Conservation (phyloP, 768 basidiomycete species). For the Mycena haematopus region DNA sequence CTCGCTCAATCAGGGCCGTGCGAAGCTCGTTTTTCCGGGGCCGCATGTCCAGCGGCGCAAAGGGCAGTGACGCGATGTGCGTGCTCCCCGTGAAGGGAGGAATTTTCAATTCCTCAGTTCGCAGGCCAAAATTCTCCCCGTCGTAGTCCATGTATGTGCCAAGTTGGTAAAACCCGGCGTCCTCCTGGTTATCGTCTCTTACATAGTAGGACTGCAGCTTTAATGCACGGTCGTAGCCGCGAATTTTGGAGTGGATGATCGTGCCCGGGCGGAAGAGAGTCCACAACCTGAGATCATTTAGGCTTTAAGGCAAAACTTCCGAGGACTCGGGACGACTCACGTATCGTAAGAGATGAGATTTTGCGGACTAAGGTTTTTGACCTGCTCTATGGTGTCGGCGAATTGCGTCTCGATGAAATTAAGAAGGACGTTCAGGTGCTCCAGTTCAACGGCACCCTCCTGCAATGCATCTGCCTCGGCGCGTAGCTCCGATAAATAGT, state of each 20-base stretch:
- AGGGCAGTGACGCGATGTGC: slow-evolving; percentile 13
- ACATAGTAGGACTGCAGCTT: slow-evolving; percentile 12
- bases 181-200: background rate
- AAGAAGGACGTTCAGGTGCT: slow-evolving; percentile 18
- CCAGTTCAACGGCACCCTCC: slow-evolving; percentile 14
- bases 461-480: slow-evolving; percentile 13
- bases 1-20: slow-evolving; percentile 48
- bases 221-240: slow-evolving; percentile 25
- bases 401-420: slow-evolving; percentile 20
- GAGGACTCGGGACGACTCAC: background rate
- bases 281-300: slow-evolving; percentile 1
- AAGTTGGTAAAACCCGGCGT: slow-evolving; percentile 8
- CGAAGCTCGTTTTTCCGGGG: slow-evolving; percentile 65
- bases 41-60: slow-evolving; percentile 57
- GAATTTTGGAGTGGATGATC: slow-evolving; percentile 23
- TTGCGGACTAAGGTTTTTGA: slow-evolving; percentile 23
- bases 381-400: slow-evolving; percentile 20
- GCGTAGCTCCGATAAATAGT: slow-evolving; percentile 17
- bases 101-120: slow-evolving; percentile 14
- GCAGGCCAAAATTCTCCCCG: slow-evolving; percentile 21
- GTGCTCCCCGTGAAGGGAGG: slow-evolving; percentile 16
- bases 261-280: slow-evolving; percentile 23
- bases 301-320: background rate
- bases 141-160: slow-evolving; percentile 22
- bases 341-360: slow-evolving; percentile 19